These are phyloP conservation scores for Hordeum marinum DNA, from an alignment of 176 grass and related monocot species.

Conservation along the genomic window DNA sequence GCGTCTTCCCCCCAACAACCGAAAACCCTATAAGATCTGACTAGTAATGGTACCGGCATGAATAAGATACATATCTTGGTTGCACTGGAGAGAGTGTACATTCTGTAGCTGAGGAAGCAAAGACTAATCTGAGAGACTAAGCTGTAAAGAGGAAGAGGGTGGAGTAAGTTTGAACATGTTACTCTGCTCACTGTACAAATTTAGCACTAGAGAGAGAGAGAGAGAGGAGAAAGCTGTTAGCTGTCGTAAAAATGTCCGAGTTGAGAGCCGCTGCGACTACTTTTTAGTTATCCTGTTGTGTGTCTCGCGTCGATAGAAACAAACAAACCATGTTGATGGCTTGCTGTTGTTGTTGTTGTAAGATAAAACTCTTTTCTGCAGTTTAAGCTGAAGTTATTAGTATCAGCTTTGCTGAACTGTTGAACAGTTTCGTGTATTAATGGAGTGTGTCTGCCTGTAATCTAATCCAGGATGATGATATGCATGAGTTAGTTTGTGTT, in stretches of 20 bases:
- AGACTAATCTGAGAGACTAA: conserved; percentile 25
- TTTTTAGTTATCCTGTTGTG: conserved; percentile 6
- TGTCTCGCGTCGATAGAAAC: conserved; percentile 11
- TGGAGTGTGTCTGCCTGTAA: conserved; percentile 14
- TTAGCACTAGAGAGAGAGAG: conserved; percentile 39
- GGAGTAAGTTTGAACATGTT: conserved; percentile 28
- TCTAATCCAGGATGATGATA: conserved; percentile 16
- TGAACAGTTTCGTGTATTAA: conserved; percentile 22
- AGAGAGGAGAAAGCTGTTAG: conserved; percentile 34
- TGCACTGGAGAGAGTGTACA: conserved; percentile 29
- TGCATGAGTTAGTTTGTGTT: not conserved
- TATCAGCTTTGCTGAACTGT: conserved; percentile 49
- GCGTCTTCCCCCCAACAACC: conserved; percentile 40
- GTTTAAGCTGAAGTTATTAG: conserved; percentile 52
- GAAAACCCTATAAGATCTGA: conserved; percentile 24
- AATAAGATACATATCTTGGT: conserved; percentile 46
- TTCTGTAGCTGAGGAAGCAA: conserved; percentile 43
- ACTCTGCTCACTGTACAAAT: conserved; percentile 57
- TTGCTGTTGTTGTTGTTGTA: conserved; percentile 32
- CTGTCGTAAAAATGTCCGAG: conserved; percentile 21
- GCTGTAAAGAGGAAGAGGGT: conserved; percentile 49
- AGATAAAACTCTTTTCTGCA: conserved; percentile 29
- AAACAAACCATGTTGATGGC: not conserved
- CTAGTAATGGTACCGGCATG: conserved; percentile 21
- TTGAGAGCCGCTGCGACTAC: not conserved